Base-by-base conservation (phyloP, 352 stramenopile species). In the Phytophthora pinifolia region DNA sequence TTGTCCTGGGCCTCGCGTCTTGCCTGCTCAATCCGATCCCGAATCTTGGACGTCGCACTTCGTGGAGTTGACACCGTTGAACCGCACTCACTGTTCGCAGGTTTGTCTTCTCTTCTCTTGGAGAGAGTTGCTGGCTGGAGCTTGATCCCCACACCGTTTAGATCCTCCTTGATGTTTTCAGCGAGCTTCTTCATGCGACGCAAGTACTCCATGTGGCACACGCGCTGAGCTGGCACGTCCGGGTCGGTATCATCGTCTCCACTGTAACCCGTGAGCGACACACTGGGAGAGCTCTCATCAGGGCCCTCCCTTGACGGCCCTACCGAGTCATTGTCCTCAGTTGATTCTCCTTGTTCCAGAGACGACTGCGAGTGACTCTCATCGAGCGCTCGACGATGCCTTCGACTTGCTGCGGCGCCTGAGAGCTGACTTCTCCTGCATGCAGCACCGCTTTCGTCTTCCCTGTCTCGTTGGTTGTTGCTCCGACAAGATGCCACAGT, bases 151-250 rank as follows among this genome's bases (percentile, higher is more conserved):
- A 48, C 50, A 17, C 62, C 69, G 36, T 57, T 57, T 3, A 89
- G 44, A 42, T 88, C 79, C 17, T 84, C 66, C 12, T 80, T 79
- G 29, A 89, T 89, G 27, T 50, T 87, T 36, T 89, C 75, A 10
- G 75, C 74, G 2, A 89, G 55, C 33, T 75, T 70, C 42, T 79
- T 86, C 80, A 90, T 87, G 29, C 72, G 62, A 17, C 76, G 69
- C 45, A 90, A 46, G 46, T 88, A 90, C 42, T 83, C 77, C 75
- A 90, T 72, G 55, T 90, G 79, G 43, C 75, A 70, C 17, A 86
- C 65, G 3, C 79, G 76, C 20, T 86, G 73, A 13, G 65, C 39
- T 48, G 79, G 77, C 22, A 88, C 22, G 10, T 85, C 74, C 2
- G 41, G 25, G 29, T 70, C 62, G 7, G 60, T 59, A 12, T 83